Base-by-base conservation (phyloP, 495 filamentous ascomycete species). In the Platismatia glauca region DNA sequence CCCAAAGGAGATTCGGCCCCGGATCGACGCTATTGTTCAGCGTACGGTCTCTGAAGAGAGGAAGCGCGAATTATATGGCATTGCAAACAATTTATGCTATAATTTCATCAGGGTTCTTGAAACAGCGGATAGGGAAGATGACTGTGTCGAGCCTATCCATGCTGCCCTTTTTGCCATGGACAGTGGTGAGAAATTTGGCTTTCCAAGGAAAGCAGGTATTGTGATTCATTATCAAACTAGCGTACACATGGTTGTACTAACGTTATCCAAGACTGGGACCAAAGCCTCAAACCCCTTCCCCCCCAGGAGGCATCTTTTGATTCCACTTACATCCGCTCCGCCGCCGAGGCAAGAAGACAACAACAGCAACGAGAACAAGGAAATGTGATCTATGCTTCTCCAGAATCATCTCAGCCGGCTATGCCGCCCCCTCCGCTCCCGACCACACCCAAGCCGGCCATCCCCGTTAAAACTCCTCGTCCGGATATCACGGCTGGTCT, bases 381-480 rank as follows among this genome's bases (percentile, higher is more conserved):
- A 34, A 43, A 63, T 20, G 15, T 5, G 39, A 20, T 41, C 5
- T 59, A 37, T 15, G 8, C 58, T 27, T 57, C 66, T 43, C 52
- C 57, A 27, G 55, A 61, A 58, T 53, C 66, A 56, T 67, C 63
- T 18, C 50, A 65, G 43, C 38, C 48, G 20, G 11, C 55, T 24
- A 59, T 64, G 48, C 60, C 55, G 18, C 65, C 61, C 1, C 57
- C 61, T 64, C 4, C 46, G 38, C 29, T 61, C 64, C 55, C 64
- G 35, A 31, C 12, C 2, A 12, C 31, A 24, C 11, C 24, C 12
- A n/a, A 27, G 44, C 58, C 56, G 39, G 39, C 62, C 20, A 33
- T 15, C 44, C 35, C 41, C 27, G 59, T 68, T n/a, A 68, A 68
- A 33, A 66, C 63, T 22, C 63, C 66, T 62, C 66, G 59, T 64